Evolutionary conservation across 148 eudicot genomes (phyloP).

Genomic region (Diospyros kaki): DNA sequence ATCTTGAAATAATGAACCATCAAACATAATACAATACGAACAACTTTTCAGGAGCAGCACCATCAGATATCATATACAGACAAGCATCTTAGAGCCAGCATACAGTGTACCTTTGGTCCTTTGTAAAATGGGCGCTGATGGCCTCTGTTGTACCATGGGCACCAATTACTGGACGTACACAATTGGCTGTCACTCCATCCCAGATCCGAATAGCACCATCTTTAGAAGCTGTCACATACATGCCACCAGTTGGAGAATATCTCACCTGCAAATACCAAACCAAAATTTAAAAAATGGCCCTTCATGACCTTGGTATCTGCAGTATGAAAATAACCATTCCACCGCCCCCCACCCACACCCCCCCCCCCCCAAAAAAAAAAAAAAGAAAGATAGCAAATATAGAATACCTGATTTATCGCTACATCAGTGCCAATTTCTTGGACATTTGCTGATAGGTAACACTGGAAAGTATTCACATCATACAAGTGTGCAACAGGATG

Average conservation of each 20-base stretch:
- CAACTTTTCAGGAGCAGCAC: no score
- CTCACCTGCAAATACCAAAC: conserved; percentile 50
- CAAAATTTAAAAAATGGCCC: neutral
- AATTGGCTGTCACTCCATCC: conserved; percentile 77
- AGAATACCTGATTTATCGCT: conserved; percentile 70
- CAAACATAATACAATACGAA: no score
- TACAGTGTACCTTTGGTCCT: conserved; percentile 60
- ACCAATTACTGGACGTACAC: conserved; percentile 58
- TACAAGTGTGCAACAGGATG: conserved; percentile 79
- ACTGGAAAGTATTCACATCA: conserved; percentile 80
- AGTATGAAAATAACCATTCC: neutral
- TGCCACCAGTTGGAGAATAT: conserved; percentile 69
- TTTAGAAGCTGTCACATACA: conserved; percentile 91
- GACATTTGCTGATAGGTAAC: conserved; percentile 62
- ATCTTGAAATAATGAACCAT: no score
- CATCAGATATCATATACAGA: neutral
- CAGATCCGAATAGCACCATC: conserved; percentile 82
- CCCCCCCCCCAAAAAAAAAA: no score
- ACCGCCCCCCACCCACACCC: no score
- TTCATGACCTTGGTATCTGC: neutral
- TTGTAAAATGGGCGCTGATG: conserved; percentile 67
- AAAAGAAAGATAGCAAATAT: neutral
- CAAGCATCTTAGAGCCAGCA: neutral
- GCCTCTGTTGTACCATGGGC: conserved; percentile 79
- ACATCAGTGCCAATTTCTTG: conserved; percentile 55